A percentile compares a stretch with the other conserved stretches of the same genome.
phyloP scores from a whole-genome alignment of 2,329 filamentous ascomycete species.

The Coleophoma eucalyptorum region DNA sequence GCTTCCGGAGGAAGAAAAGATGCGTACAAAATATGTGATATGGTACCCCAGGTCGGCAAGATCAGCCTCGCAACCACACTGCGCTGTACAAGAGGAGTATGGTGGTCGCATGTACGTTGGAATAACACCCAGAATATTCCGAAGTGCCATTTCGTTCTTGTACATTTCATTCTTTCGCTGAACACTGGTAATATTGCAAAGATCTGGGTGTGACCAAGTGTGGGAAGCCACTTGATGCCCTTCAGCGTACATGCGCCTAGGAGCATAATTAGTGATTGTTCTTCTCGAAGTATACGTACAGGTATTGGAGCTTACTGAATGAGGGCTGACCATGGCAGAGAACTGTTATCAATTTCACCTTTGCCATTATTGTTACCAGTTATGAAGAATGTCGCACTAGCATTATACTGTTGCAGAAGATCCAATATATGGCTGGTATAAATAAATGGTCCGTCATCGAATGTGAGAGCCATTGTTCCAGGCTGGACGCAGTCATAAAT shows the following conservation, averaged over 20 bases:
- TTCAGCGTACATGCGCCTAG: constrained; percentile 26
- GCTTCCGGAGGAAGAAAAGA: too few species aligned
- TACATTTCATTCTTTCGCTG: constrained; percentile 44
- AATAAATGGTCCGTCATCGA: constrained; percentile 61
- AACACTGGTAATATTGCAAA: constrained; percentile 36
- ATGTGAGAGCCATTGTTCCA: constrained; percentile 62
- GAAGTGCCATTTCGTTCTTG: constrained; percentile 50
- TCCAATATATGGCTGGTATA: constrained; percentile 61
- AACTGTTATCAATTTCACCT: constrained; percentile 48
- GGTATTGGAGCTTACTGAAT: constrained; percentile 9
- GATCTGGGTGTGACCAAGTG: constrained; percentile 47
- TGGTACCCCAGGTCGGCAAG: constrained; percentile 39
- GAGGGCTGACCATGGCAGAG: constrained; percentile 34
- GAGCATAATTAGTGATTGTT: not conserved
- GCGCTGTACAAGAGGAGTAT: constrained; percentile 37
- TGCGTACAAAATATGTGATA: constrained; percentile 35
- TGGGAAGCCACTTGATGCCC: constrained; percentile 59
- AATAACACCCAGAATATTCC: constrained; percentile 48
- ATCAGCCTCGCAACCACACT: constrained; percentile 30
- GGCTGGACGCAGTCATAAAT: constrained; percentile 53
- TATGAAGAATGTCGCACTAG: constrained; percentile 57
- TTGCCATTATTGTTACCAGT: constrained; percentile 43
- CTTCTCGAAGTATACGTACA: too few species aligned
- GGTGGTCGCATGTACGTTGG: constrained; percentile 49
- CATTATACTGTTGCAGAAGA: constrained; percentile 53